Evolutionary conservation across 129 eudicot species (phyloP).

Genomic region (Ambrosia trifida): DNA sequence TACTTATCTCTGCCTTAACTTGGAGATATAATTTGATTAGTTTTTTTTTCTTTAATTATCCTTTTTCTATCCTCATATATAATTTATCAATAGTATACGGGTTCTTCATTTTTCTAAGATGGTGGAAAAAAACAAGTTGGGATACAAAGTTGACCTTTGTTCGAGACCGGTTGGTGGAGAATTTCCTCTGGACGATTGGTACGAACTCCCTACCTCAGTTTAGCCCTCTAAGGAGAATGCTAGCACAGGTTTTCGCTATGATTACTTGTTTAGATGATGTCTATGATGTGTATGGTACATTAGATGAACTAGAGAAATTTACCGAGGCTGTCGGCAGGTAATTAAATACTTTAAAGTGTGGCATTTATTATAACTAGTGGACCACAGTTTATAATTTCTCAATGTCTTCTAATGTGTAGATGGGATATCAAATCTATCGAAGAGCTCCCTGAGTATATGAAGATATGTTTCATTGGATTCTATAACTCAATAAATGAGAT

Average conservation of each 20-base stretch:
- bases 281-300: slow-evolving; percentile 1
- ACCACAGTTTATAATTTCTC: not conserved
- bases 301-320: slow-evolving; percentile 28
- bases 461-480: slow-evolving; percentile 27
- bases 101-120: slow-evolving; percentile 13
- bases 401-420: slow-evolving; percentile 19
- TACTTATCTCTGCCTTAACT: too few relatives aligned
- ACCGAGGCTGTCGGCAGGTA: slow-evolving; percentile 32
- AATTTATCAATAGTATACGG: too few relatives aligned
- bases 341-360: not conserved
- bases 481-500: slow-evolving; percentile 43
- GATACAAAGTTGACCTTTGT: slow-evolving; percentile 22
- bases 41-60: too few relatives aligned
- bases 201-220: slow-evolving; percentile 17
- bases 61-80: too few relatives aligned
- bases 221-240: slow-evolving; percentile 18
- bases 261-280: slow-evolving; percentile 10
- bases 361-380: not conserved
- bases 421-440: slow-evolving; percentile 48
- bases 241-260: slow-evolving; percentile 10
- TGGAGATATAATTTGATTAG: too few relatives aligned
- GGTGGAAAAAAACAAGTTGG: slow-evolving; percentile 29
- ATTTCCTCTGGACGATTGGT: slow-evolving; percentile 28
- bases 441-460: slow-evolving; percentile 36
- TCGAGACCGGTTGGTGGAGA: slow-evolving; percentile 38